Evolutionary conservation across 768 basidiomycete genomes (phyloP).

Genomic region (Rossbeevera mucosa): DNA sequence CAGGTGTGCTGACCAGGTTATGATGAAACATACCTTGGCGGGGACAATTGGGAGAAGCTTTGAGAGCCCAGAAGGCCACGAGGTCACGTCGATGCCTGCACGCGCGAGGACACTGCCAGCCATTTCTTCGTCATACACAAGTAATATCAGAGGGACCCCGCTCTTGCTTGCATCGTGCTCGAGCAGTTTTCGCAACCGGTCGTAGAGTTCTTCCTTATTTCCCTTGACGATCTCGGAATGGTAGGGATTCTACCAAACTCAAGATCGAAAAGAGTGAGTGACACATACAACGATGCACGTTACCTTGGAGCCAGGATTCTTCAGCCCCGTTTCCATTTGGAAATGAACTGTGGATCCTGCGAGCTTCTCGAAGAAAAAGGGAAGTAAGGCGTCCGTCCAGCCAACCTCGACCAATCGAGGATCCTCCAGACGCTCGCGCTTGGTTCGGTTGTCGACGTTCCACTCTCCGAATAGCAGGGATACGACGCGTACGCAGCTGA

Average conservation of each 20-base stretch:
- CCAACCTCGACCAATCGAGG: constrained; percentile 38
- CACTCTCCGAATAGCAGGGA: constrained; percentile 38
- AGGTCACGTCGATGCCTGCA: constrained; percentile 38
- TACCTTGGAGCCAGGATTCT: constrained; percentile 18
- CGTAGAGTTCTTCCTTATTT: constrained; percentile 8
- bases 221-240: constrained; percentile 18
- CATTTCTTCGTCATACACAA: constrained; percentile 42
- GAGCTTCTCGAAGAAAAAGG: constrained; percentile 20
- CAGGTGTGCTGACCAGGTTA: background rate
- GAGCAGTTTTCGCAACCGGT: constrained; percentile 20
- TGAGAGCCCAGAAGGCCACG: constrained; percentile 39
- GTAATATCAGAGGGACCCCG: constrained; percentile 38
- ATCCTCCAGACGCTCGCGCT: constrained; percentile 24
- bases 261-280: background rate
- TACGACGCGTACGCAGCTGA: constrained; percentile 27
- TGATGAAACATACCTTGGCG: constrained; percentile 4
- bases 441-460: constrained; percentile 30
- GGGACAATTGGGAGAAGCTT: constrained; percentile 10
- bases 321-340: constrained; percentile 7
- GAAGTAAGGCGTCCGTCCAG: constrained; percentile 37
- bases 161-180: constrained; percentile 13
- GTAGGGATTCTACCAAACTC: constrained; percentile 7
- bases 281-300: background rate
- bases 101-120: constrained; percentile 37
- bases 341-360: constrained; percentile 19